These are phyloP conservation scores for Hirsutella minnesotensis DNA, from an alignment of 2,329 filamentous ascomycete species.

Conservation along the genomic window DNA sequence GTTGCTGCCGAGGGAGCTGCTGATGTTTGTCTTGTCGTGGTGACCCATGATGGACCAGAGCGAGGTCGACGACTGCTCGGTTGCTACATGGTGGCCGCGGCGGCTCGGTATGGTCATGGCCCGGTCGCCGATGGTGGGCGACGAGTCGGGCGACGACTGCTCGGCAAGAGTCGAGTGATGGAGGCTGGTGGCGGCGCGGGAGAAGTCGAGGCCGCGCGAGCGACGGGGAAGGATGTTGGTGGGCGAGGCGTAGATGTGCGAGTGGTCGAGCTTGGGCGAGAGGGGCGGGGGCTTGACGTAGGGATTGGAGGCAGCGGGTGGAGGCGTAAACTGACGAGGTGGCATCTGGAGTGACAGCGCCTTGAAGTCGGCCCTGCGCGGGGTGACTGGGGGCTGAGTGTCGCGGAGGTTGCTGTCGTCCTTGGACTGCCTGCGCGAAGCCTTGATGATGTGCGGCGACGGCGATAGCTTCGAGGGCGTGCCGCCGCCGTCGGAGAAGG, in stretches of 20 bases:
- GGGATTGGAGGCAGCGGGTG: conserved; percentile 20
- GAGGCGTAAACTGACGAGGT: conserved; percentile 22
- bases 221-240: conserved; percentile 79
- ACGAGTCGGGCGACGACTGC: conserved; percentile 78
- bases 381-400: conserved; percentile 48
- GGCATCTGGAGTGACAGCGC: conserved; percentile 38
- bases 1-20: conserved; percentile 67
- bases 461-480: conserved; percentile 45
- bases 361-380: conserved; percentile 55
- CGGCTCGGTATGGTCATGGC: conserved; percentile 51
- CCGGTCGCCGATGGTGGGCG: conserved; percentile 64
- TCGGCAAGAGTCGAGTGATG: conserved; percentile 93
- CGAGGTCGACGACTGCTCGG: conserved; percentile 56
- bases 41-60: conserved; percentile 61
- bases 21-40: conserved; percentile 59
- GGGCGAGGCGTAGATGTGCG: conserved; percentile 76
- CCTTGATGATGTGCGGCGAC: conserved; percentile 43
- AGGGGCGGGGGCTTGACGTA: conserved; percentile 51
- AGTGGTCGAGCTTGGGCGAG: conserved; percentile 76
- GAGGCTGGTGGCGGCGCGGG: conserved; percentile 81
- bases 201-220: conserved; percentile 86
- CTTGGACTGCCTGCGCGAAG: conserved; percentile 46
- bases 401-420: conserved; percentile 50
- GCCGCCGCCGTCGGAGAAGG: conserved; percentile 51
- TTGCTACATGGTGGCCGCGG: conserved; percentile 34